Conservation (phyloP, 768 basidiomycete species). For the Coprinopsis marcescibilis region DNA sequence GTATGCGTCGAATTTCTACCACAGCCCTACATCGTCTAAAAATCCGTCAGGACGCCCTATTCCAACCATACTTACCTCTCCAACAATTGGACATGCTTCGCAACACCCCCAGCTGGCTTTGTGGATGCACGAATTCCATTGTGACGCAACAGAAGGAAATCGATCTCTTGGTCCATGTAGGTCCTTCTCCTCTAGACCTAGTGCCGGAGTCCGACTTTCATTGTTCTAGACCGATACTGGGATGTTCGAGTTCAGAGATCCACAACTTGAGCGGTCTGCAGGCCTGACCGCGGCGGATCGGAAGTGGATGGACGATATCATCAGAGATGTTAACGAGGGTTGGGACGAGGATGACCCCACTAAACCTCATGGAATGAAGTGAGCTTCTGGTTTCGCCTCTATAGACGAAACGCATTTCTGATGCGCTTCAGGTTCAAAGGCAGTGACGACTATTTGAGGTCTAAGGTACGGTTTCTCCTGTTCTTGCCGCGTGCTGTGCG, state of each 20-base stretch:
- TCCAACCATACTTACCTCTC: constrained; percentile 94
- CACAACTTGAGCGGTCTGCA: constrained; percentile 69
- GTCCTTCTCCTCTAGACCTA: constrained; percentile 15
- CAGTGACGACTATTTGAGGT: constrained; percentile 90
- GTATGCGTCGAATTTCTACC: constrained; percentile 31
- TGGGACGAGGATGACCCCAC: constrained; percentile 66
- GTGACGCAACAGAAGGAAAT: constrained; percentile 90
- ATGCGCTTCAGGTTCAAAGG: constrained; percentile 77
- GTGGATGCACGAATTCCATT: constrained; percentile 94
- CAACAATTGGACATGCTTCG: constrained; percentile 90
- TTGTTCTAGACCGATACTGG: constrained; percentile 73
- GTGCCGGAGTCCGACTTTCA: too few relatives aligned
- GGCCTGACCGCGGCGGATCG: constrained; percentile 87
- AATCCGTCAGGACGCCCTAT: constrained; percentile 74
- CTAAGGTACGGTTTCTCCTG: constrained; percentile 48
- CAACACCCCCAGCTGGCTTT: constrained; percentile 79
- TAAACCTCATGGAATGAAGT: constrained; percentile 59
- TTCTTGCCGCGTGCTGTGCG: neutral
- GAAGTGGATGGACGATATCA: constrained; percentile 97
- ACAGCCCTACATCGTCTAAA: neutral
- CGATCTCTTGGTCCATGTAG: constrained; percentile 85
- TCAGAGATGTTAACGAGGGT: constrained; percentile 77
- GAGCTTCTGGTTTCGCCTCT: constrained; percentile 22
- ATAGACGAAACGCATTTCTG: neutral
- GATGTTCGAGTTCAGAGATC: constrained; percentile 80